phyloP scores from a whole-genome alignment of 257 asterid species.

The Solanum ahanhuiri region DNA sequence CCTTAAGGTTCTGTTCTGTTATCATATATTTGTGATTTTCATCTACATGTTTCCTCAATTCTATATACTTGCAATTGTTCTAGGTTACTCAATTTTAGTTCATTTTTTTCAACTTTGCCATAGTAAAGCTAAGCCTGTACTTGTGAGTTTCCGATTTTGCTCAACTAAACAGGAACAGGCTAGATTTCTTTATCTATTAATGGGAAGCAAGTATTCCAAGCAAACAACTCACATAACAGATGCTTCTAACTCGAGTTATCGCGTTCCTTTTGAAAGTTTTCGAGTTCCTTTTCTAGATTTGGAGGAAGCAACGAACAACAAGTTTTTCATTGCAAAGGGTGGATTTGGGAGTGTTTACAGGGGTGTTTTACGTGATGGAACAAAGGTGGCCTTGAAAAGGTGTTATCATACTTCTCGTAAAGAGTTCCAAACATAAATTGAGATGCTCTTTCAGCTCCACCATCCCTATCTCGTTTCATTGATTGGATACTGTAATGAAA shows the following conservation, averaged over 20 bases:
- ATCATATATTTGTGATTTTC: too few species aligned
- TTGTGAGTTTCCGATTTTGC: too few species aligned
- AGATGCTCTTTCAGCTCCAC: neutral
- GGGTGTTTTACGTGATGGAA: slow-evolving; percentile 5
- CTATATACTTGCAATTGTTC: too few species aligned
- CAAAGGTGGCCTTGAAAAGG: slow-evolving; percentile 3
- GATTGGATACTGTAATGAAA: neutral
- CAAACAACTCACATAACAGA: neutral
- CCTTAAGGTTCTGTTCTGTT: too few species aligned
- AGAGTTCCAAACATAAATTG: neutral
- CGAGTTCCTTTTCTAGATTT: neutral
- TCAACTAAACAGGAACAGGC: too few species aligned
- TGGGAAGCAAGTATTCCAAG: neutral
- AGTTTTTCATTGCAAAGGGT: neutral
- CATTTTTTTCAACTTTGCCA: too few species aligned
- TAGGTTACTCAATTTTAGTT: too few species aligned
- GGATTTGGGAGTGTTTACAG: slow-evolving; percentile 10
- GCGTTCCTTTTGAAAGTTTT: neutral
- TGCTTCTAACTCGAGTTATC: neutral
- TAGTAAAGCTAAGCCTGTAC: too few species aligned
- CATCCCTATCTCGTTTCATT: neutral
- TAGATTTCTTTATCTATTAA: neutral
- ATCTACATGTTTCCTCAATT: too few species aligned
- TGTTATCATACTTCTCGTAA: neutral
- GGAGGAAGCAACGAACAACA: neutral